Base-by-base conservation (phyloP, 257 asterid genomes). In the Orobanche coerulescens region DNA sequence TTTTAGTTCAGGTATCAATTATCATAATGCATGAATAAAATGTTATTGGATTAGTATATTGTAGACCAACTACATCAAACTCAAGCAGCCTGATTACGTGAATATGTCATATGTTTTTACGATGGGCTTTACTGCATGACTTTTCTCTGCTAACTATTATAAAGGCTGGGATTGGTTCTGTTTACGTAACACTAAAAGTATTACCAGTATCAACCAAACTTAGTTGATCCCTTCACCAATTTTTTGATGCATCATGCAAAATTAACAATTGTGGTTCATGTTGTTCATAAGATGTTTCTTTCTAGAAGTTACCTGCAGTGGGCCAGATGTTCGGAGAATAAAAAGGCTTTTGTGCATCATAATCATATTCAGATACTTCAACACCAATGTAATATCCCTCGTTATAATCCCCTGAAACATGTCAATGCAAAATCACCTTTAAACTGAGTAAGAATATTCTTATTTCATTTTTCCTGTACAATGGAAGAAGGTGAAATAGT, bases 351-450 rank as follows among this genome's bases (percentile, higher is more conserved):
- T 76, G 75, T 15, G 86, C 75, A 58, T 84, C 89, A 28, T 86
- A 68, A 37, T 83, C 85, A 62, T 71, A 89, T 67, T 86, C 79
- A 6, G 82, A 36, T 43, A 76, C 73, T 79, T 91, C 94, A 49
- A 83, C 44, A 58, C 97, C 97, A 33, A 87, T 82, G 79, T 87
- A 91, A 75, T 80, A 91, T 56, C 97, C 97, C 77, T 91, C 97
- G 73, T 91, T 91, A 55, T 79, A 85, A 49, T 91, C 97, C 67
- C 97, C 97, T 91, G n/a, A n/a, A n/a, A n/a, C n/a, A n/a, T n/a
- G n/a, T n/a, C n/a, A n/a, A n/a, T n/a, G n/a, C n/a, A n/a, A n/a
- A n/a, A n/a, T n/a, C n/a, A n/a, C n/a, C n/a, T n/a, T n/a, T n/a
- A n/a, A n/a, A n/a, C n/a, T n/a, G n/a, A n/a, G n/a, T n/a, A n/a